phyloP scores from a whole-genome alignment of 176 grass and related monocot species.

The Puya raimondii region DNA sequence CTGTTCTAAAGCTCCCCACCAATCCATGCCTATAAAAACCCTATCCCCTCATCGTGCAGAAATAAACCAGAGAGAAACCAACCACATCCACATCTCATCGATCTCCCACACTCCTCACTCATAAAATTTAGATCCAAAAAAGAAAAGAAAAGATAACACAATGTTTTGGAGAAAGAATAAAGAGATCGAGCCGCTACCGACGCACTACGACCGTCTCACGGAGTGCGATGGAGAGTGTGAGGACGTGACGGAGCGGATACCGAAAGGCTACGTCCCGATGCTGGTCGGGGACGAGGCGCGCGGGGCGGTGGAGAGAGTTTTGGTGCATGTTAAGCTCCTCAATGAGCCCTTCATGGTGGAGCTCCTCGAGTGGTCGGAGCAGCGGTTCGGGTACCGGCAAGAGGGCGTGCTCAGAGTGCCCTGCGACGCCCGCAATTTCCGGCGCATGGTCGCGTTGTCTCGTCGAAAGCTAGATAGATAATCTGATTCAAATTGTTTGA shows the following conservation, averaged over 20 bases:
- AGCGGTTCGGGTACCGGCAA: slow-evolving; percentile 31
- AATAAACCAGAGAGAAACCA: not conserved
- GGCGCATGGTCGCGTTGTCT: not conserved
- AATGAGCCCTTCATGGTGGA: slow-evolving; percentile 30
- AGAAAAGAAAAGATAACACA: not conserved
- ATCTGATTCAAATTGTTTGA: not conserved
- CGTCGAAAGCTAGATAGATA: not conserved
- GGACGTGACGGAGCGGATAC: not conserved
- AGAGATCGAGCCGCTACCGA: not conserved
- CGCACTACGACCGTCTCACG: slow-evolving; percentile 7
- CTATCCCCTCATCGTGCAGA: not conserved
- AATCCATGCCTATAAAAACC: not conserved
- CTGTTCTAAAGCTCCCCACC: not conserved
- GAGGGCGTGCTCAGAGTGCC: slow-evolving; percentile 8
- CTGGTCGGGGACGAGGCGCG: slow-evolving; percentile 12
- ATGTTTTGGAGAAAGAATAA: slow-evolving; percentile 21
- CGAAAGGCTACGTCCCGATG: slow-evolving; percentile 39
- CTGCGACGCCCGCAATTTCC: not conserved
- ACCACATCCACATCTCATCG: not conserved
- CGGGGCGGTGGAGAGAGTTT: slow-evolving; percentile 22
- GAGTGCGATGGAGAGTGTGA: not conserved
- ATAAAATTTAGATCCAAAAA: not conserved
- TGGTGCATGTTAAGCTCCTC: slow-evolving; percentile 27
- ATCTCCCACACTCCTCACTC: not conserved
- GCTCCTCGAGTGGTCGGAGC: slow-evolving; percentile 30